A percentile compares a stretch with the other conserved stretches of the same genome.
These are phyloP conservation scores for Piper longum DNA, from an alignment of 164 flowering plant genomes.

Conservation along the genomic window DNA sequence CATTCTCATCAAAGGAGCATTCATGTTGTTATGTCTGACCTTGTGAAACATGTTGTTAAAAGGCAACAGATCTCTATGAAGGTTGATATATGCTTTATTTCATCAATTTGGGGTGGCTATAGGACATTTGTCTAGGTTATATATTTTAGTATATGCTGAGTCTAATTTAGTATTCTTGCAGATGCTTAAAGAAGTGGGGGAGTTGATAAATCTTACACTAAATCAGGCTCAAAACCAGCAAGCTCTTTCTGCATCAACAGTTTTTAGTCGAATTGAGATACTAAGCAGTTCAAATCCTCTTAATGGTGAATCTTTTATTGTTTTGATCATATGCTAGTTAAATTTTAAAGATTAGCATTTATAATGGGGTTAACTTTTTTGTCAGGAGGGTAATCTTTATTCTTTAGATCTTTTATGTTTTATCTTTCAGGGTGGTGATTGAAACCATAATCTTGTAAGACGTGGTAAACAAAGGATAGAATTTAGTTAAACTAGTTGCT, in stretches of 20 bases:
- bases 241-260: slow-evolving; percentile 75
- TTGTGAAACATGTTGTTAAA: slow-evolving; percentile 42
- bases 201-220: slow-evolving; percentile 50
- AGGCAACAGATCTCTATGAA: slow-evolving; percentile 65
- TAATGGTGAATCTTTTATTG: slow-evolving; percentile 37
- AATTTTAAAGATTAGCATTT: neutral
- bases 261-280: slow-evolving; percentile 70
- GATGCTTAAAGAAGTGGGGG: slow-evolving; percentile 79
- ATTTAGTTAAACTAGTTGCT: no score
- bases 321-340: neutral
- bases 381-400: neutral
- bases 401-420: no score
- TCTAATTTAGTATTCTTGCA: slow-evolving; percentile 14
- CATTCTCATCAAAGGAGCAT: slow-evolving; percentile 32
- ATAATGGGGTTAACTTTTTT: neutral
- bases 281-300: slow-evolving; percentile 66
- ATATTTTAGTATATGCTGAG: neutral
- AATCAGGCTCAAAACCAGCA: slow-evolving; percentile 58
- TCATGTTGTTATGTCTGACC: slow-evolving; percentile 55
- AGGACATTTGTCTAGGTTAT: neutral
- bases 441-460: neutral
- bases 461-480: no score
- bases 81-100: slow-evolving; percentile 26
- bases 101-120: neutral
- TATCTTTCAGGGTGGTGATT: neutral